phyloP scores from a whole-genome alignment of 345 rosid genomes.

The Boechera stricta region DNA sequence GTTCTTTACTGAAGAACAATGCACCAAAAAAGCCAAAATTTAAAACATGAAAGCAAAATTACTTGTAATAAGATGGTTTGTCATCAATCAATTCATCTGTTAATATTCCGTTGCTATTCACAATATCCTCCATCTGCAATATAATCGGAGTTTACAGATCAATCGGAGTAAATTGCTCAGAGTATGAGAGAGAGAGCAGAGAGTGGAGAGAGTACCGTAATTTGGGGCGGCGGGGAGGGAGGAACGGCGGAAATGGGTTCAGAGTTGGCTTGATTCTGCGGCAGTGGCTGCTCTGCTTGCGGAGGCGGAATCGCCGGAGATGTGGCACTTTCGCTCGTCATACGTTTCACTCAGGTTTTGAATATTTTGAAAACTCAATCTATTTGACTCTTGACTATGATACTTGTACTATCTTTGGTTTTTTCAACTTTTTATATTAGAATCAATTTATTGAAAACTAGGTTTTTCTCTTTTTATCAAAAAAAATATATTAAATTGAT shows the following conservation, averaged over 20 bases:
- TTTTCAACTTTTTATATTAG: background rate
- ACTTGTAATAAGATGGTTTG: constrained; percentile 28
- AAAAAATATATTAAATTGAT: background rate
- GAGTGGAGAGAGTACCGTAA: constrained; percentile 23
- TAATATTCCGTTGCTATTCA: constrained; percentile 19
- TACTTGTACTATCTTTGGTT: too few species aligned
- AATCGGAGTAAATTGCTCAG: background rate
- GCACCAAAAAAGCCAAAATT: constrained; percentile 1
- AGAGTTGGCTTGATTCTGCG: background rate
- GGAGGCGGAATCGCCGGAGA: constrained; percentile 39
- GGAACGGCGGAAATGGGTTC: background rate
- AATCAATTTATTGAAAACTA: background rate
- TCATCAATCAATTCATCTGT: background rate
- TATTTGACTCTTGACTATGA: background rate
- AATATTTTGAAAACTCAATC: too few species aligned
- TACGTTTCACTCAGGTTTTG: background rate
- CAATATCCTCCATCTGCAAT: constrained; percentile 8
- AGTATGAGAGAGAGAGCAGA: background rate
- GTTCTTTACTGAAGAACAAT: background rate
- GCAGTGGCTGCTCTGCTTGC: background rate
- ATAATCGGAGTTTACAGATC: constrained; percentile 25
- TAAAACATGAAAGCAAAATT: background rate
- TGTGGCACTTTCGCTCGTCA: constrained; percentile 17
- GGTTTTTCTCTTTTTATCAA: background rate
- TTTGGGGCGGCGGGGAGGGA: constrained; percentile 16